A percentile compares a stretch with the other conserved stretches of the same genome.
These are phyloP conservation scores for Penicillium egyptiacum DNA, from an alignment of 495 filamentous ascomycete species.

Conservation along the genomic window DNA sequence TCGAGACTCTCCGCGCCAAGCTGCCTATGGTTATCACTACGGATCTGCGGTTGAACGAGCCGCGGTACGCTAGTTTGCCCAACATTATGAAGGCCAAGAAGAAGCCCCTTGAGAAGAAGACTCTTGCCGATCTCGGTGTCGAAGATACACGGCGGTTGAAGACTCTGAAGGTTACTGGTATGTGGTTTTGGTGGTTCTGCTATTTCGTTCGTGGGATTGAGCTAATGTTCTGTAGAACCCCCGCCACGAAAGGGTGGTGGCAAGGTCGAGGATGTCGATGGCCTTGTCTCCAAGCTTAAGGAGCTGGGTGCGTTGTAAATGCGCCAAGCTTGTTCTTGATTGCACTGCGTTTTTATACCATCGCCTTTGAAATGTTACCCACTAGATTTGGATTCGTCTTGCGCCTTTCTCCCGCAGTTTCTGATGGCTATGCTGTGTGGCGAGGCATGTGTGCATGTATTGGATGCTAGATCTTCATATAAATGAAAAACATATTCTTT, in stretches of 20 bases:
- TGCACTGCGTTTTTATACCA: slow-evolving; percentile 32
- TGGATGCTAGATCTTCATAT: slow-evolving; percentile 8
- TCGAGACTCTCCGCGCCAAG: slow-evolving; percentile 80
- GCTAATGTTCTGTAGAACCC: slow-evolving; percentile 64
- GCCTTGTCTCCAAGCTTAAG: slow-evolving; percentile 87
- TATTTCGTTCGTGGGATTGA: slow-evolving; percentile 10
- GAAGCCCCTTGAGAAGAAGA: slow-evolving; percentile 94
- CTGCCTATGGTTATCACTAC: slow-evolving; percentile 92
- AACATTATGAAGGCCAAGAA: slow-evolving; percentile 99
- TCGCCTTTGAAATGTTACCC: slow-evolving; percentile 20
- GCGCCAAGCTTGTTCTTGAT: slow-evolving; percentile 4
- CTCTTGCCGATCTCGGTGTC: slow-evolving; percentile 73
- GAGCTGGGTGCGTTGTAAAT: slow-evolving; percentile 86
- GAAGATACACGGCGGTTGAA: slow-evolving; percentile 74
- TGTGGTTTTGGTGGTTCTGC: slow-evolving; percentile 28
- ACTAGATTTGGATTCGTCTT: slow-evolving; percentile 15
- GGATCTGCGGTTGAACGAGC: slow-evolving; percentile 92
- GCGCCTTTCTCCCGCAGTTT: slow-evolving; percentile 9
- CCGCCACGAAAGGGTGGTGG: slow-evolving; percentile 85
- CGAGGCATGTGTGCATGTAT: slow-evolving; percentile 9
- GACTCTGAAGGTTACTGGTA: slow-evolving; percentile 82
- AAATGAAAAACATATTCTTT: slow-evolving; percentile 1
- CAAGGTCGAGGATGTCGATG: slow-evolving; percentile 96
- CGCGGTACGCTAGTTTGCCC: slow-evolving; percentile 88
- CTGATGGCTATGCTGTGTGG: slow-evolving; percentile 9